A percentile compares a stretch with the other conserved stretches of the same genome.
phyloP scores from a whole-genome alignment of 768 basidiomycete genomes.

The Gyrodon lividus region DNA sequence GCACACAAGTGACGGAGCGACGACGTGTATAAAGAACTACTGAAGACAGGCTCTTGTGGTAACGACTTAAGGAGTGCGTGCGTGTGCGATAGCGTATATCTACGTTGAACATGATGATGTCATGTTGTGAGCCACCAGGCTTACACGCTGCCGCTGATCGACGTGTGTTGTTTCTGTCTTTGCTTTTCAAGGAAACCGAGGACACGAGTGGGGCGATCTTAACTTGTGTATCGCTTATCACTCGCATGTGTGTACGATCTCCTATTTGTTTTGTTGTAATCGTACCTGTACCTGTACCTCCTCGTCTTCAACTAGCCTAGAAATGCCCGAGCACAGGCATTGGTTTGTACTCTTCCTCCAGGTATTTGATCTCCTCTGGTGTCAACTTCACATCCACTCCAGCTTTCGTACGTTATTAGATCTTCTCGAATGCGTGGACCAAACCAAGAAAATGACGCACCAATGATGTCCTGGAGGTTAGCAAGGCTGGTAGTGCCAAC shows the following conservation, averaged over 20 bases:
- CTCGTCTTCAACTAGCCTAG: background rate
- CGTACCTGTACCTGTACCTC: background rate
- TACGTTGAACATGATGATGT: no score
- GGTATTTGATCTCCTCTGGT: constrained; percentile 45
- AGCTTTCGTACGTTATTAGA: constrained; percentile 19
- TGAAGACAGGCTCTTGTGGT: no score
- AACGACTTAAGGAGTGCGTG: no score
- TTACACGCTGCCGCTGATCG: background rate
- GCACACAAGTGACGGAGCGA: no score
- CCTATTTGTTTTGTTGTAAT: background rate
- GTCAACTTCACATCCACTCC: constrained; percentile 43
- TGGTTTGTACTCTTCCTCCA: constrained; percentile 46
- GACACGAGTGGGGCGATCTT: background rate
- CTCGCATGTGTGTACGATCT: background rate
- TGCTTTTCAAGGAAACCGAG: background rate
- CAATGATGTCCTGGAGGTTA: constrained; percentile 41
- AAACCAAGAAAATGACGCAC: constrained; percentile 16
- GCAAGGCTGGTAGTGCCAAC: constrained; percentile 42
- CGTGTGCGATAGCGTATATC: no score
- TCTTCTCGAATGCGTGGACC: background rate
- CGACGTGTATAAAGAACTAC: no score
- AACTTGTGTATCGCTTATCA: background rate
- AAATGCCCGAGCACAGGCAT: constrained; percentile 40
- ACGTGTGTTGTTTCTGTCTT: background rate
- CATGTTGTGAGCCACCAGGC: no score